Evolutionary conservation across 495 filamentous ascomycete species (phyloP), one percentile per base, ranked within the genome.

Genomic region (Penicillium soppii): DNA sequence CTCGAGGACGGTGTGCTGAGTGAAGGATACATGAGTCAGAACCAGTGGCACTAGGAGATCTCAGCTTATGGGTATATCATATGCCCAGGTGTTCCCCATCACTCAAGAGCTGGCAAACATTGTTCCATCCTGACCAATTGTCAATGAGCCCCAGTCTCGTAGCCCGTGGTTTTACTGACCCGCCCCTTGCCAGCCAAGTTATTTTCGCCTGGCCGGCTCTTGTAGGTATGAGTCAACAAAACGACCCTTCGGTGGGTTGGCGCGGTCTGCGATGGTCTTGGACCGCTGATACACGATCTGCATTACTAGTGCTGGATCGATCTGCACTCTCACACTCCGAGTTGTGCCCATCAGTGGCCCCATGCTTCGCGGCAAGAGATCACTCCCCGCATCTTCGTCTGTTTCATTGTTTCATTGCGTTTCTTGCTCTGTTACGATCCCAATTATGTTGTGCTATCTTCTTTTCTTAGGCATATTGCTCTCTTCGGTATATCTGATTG

Each of bases 1-100:
- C 73, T 99, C 54, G 94, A 97, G 67, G 94, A 97, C 62, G 82
- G 94, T 35, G 96, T 92, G 2, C 72, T 97, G 42, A 66, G 95
- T 66, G 94, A 98, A 65, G 88, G 90, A 10, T 86, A 83, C 58
- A 80, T 85, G 70, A 77, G 77, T 43, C 79, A 81, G 49, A 76
- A 74, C 33, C 83, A 85, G 49, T 87, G 84, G 84, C 82, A 84
- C 54, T 84, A 77, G 72, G 39, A 17, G 38, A 20, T 13, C n/a
- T 3, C 7, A 25, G 15, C 25, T 38, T 16, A 48, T 20, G 13
- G 36, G 29, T 30, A 45, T 30, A 17, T 13, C 6, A 22, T 38
- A 22, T 29, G 43, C 27, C 47, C 20, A 4, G 8, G 17, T 29
- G 13, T 39, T 32, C 6, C 8, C 25, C 26, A 29, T 22, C 15